phyloP scores from a whole-genome alignment of 2,329 filamentous ascomycete species.

The Sphaerulina vaccinii region DNA sequence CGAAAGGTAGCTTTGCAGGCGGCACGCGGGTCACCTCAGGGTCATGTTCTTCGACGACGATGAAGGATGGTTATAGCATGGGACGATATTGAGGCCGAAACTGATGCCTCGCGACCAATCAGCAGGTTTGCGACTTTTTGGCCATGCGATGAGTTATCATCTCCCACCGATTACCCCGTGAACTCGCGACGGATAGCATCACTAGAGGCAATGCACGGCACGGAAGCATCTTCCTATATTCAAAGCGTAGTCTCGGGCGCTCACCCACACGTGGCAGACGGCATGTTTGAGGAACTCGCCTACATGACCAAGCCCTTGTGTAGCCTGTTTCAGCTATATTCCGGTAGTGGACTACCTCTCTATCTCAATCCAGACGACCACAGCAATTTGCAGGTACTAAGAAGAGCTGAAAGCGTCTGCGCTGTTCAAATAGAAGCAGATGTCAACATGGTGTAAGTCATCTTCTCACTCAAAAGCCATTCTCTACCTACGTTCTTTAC shows the following conservation, averaged over 20 bases:
- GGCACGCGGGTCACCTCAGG: too few relatives aligned
- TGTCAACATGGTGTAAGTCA: not conserved
- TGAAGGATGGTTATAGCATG: too few relatives aligned
- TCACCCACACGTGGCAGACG: not conserved
- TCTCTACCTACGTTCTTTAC: slow-evolving; percentile 14
- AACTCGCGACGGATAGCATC: not conserved
- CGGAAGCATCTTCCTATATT: too few relatives aligned
- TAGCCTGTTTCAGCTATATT: slow-evolving; percentile 10
- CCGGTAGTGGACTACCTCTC: not conserved
- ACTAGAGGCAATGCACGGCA: too few relatives aligned
- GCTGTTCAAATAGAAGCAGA: not conserved
- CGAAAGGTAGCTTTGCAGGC: too few relatives aligned
- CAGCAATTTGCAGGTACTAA: not conserved
- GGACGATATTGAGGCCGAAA: too few relatives aligned
- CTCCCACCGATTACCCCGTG: too few relatives aligned
- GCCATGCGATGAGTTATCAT: too few relatives aligned
- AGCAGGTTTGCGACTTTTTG: too few relatives aligned
- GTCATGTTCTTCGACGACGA: too few relatives aligned
- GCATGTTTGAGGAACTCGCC: not conserved
- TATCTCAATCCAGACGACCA: not conserved
- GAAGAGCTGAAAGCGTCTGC: not conserved
- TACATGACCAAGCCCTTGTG: not conserved
- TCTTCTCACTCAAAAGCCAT: not conserved
- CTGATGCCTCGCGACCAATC: too few relatives aligned
- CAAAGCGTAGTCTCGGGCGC: not conserved